A percentile compares a stretch with the other conserved stretches of the same genome.
These are phyloP conservation scores for Erigeron philadelphicus DNA, from an alignment of 140 eudicot genomes.

Conservation along the genomic window DNA sequence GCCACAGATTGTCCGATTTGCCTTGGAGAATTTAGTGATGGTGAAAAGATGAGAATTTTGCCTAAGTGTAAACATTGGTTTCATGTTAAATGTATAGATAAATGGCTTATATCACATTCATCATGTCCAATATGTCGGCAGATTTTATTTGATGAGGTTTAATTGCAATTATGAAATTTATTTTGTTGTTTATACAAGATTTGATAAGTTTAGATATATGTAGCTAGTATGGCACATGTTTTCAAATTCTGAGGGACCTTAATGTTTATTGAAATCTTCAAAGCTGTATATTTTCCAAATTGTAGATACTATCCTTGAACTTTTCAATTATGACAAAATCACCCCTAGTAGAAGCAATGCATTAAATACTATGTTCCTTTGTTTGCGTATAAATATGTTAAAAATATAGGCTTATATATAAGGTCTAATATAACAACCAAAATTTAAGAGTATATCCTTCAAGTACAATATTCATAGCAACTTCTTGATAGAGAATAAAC, in stretches of 20 bases:
- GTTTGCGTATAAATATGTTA: too few species aligned
- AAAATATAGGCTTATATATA: too few species aligned
- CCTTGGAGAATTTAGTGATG: constrained; percentile 55
- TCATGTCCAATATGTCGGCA: constrained; percentile 81
- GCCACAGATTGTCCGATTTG: constrained; percentile 74
- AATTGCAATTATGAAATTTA: constrained; percentile 16
- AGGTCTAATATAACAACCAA: background rate
- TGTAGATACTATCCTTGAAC: background rate
- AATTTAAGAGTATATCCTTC: constrained; percentile 14
- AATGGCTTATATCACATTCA: constrained; percentile 57
- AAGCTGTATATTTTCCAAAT: too few species aligned
- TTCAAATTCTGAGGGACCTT: constrained; percentile 10
- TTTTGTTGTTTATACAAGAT: constrained; percentile 13
- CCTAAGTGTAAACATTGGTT: constrained; percentile 71
- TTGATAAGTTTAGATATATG: background rate
- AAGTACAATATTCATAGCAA: constrained; percentile 18
- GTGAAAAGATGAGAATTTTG: constrained; percentile 61
- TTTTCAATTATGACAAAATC: constrained; percentile 1
- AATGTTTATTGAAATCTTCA: background rate
- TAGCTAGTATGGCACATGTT: constrained; percentile 5
- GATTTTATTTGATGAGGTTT: constrained; percentile 35
- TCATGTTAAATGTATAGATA: constrained; percentile 71
- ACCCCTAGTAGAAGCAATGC: background rate
- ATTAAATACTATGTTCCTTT: too few species aligned
- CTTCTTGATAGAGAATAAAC: constrained; percentile 2